Conservation (phyloP, 345 rosid species). For the Erucastrum elatum region DNA sequence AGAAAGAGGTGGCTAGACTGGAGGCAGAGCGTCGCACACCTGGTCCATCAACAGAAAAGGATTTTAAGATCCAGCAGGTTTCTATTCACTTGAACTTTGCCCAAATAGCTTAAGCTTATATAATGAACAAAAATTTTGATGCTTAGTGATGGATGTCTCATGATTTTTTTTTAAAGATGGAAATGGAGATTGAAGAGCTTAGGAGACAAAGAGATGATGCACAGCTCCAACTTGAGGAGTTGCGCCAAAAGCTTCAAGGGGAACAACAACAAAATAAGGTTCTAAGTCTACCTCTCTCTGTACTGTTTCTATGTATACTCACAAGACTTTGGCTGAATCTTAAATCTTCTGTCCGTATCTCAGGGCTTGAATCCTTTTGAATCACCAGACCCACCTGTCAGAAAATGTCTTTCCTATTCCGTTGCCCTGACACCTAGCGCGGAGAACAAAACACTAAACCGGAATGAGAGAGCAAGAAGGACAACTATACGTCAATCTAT, state of each 20-base stretch:
- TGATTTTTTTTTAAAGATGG: constrained; percentile 64
- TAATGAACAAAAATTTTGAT: constrained; percentile 3
- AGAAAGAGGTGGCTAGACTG: constrained; percentile 95
- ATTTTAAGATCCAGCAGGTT: constrained; percentile 85
- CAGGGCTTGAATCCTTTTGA: constrained; percentile 58
- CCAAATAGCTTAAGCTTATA: not conserved
- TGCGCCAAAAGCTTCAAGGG: constrained; percentile 72
- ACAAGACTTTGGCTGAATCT: constrained; percentile 5
- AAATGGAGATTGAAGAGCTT: constrained; percentile 89
- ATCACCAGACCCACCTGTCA: constrained; percentile 62
- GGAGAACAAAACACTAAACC: constrained; percentile 53
- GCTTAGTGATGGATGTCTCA: constrained; percentile 8
- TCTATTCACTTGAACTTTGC: constrained; percentile 12
- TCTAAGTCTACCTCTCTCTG: constrained; percentile 8
- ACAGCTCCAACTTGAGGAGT: constrained; percentile 70
- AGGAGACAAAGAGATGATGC: constrained; percentile 89
- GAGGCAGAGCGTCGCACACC: constrained; percentile 99
- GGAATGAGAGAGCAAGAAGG: constrained; percentile 61
- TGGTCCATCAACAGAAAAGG: constrained; percentile 84
- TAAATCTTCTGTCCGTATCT: constrained; percentile 22
- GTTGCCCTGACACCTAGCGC: constrained; percentile 55
- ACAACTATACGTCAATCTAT: constrained; percentile 73
- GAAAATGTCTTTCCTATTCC: constrained; percentile 90
- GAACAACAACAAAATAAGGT: constrained; percentile 54
- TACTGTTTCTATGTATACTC: not conserved